phyloP scores from a whole-genome alignment of 805 yeast species.

The Clavispora phyllophila region DNA sequence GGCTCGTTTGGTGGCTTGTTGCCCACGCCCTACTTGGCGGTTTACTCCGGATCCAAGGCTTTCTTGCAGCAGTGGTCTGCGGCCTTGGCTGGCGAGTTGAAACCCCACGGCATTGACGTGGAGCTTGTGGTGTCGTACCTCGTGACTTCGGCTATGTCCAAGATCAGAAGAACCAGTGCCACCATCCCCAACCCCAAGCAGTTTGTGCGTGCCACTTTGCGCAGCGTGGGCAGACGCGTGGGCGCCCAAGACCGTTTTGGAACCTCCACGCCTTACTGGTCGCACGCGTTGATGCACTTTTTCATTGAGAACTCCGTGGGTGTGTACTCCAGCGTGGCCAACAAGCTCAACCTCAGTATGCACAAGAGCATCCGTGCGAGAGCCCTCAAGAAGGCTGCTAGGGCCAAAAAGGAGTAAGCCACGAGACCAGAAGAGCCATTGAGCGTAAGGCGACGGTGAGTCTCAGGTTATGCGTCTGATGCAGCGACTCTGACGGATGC shows the following conservation, averaged over 20 bases:
- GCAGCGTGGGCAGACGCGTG: conserved; percentile 70
- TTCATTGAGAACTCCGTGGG: conserved; percentile 75
- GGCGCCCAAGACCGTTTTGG: conserved; percentile 92
- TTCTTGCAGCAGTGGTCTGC: conserved; percentile 91
- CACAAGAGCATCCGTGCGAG: conserved; percentile 76
- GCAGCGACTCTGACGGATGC: no score
- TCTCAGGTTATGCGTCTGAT: no score
- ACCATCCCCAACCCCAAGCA: conserved; percentile 75
- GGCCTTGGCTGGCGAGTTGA: conserved; percentile 83
- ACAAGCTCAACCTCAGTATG: conserved; percentile 63
- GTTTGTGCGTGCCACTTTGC: conserved; percentile 72
- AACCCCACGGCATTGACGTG: conserved; percentile 68
- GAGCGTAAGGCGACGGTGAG: no score
- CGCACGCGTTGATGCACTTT: conserved; percentile 91
- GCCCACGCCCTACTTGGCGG: conserved; percentile 89
- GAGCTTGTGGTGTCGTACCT: conserved; percentile 81
- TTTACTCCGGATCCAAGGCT: conserved; percentile 94
- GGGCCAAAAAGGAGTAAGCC: conserved; percentile 11
- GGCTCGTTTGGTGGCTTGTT: conserved; percentile 94
- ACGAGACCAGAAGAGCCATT: no score
- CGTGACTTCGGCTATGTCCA: conserved; percentile 94
- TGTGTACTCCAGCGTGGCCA: conserved; percentile 67
- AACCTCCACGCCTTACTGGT: conserved; percentile 87
- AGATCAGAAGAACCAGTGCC: conserved; percentile 70
- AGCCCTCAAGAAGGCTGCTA: conserved; percentile 71